phyloP scores from a whole-genome alignment of 495 filamentous ascomycete genomes.

The Aspergillus homomorphus region DNA sequence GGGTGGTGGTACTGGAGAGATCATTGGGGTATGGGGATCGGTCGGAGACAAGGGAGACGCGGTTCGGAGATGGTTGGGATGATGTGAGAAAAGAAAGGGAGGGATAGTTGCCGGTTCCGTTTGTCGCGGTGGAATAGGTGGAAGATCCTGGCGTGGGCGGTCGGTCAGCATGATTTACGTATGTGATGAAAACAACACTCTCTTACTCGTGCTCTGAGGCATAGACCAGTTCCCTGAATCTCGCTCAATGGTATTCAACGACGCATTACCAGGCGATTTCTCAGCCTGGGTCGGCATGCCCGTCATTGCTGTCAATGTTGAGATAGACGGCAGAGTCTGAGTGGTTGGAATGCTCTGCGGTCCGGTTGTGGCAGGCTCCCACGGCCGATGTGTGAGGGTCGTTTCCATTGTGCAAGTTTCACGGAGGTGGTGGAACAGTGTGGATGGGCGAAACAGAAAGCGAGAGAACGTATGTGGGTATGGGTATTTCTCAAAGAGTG shows the following conservation, averaged over 20 bases:
- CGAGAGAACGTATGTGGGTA: not conserved
- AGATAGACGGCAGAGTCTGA: slow-evolving; percentile 50
- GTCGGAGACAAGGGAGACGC: slow-evolving; percentile 41
- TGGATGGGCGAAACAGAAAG: not conserved
- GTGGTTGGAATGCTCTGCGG: slow-evolving; percentile 36
- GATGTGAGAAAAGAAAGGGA: slow-evolving; percentile 48
- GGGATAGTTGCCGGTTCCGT: slow-evolving; percentile 49
- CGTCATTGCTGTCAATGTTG: slow-evolving; percentile 46
- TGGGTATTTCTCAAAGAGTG: not conserved
- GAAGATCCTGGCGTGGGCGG: slow-evolving; percentile 44
- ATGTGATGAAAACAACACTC: slow-evolving; percentile 10
- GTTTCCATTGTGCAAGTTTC: slow-evolving; percentile 33
- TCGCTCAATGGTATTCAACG: slow-evolving; percentile 48
- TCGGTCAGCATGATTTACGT: slow-evolving; percentile 25
- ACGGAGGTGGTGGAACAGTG: not conserved
- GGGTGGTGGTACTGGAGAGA: slow-evolving; percentile 42
- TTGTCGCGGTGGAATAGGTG: slow-evolving; percentile 51
- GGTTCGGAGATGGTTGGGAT: slow-evolving; percentile 51
- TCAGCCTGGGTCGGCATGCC: slow-evolving; percentile 28
- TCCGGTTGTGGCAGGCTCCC: slow-evolving; percentile 37
- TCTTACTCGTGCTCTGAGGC: slow-evolving; percentile 49
- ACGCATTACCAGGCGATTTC: slow-evolving; percentile 44
- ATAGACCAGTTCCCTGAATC: slow-evolving; percentile 53
- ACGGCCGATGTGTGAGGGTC: slow-evolving; percentile 40
- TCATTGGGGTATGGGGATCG: slow-evolving; percentile 44